Percentiles rank a stretch among this genome's conserved stretches.
Evolutionary conservation across 768 basidiomycete genomes (phyloP).

Genomic region (Psilocybe azurescens): DNA sequence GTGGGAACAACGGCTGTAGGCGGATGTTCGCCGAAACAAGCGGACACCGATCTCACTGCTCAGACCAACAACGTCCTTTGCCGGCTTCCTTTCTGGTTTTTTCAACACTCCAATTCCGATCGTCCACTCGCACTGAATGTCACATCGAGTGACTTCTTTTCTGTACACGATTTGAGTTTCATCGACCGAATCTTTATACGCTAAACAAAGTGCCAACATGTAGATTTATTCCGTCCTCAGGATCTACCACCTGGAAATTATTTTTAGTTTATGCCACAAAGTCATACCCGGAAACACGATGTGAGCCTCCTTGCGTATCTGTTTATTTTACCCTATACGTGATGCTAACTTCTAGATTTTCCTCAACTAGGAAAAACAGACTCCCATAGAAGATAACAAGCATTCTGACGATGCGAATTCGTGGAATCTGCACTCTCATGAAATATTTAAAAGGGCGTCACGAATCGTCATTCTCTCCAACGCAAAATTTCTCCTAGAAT

Average conservation of each 20-base stretch:
- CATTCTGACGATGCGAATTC: constrained; percentile 11
- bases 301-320: constrained; percentile 18
- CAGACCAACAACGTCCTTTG: constrained; percentile 17
- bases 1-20: constrained; percentile 20
- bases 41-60: constrained; percentile 20
- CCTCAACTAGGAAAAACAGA: constrained; percentile 26
- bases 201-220: constrained; percentile 5
- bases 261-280: constrained; percentile 24
- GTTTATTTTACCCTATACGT: constrained; percentile 26
- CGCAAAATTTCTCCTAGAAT: constrained; percentile 6
- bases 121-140: constrained; percentile 25
- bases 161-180: constrained; percentile 19
- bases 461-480: constrained; percentile 2
- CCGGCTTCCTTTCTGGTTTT: constrained; percentile 22
- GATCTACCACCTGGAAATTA: constrained; percentile 21
- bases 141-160: constrained; percentile 16
- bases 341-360: constrained; percentile 23
- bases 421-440: constrained; percentile 14
- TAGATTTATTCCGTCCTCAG: constrained; percentile 11
- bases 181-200: constrained; percentile 13
- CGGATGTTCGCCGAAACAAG: constrained; percentile 22
- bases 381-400: constrained; percentile 24
- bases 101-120: constrained; percentile 14
- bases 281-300: constrained; percentile 22
- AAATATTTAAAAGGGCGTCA: constrained; percentile 23